Conservation (phyloP, 2,329 filamentous ascomycete genomes). For the Helotiales sp. region DNA sequence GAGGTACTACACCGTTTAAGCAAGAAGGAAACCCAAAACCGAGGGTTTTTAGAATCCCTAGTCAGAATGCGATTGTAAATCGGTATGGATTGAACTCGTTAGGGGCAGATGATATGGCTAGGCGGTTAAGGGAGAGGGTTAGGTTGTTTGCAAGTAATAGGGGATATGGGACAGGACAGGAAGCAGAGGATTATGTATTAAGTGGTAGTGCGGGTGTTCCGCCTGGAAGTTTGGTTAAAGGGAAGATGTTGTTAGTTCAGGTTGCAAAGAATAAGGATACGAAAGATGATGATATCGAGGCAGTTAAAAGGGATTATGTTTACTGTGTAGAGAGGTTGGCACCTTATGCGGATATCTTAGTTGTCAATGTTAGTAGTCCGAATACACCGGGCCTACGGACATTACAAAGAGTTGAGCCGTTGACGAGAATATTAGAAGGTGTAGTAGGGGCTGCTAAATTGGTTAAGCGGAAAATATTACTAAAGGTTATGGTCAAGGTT, state of each 20-base stretch:
- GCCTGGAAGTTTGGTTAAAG: constrained; percentile 74
- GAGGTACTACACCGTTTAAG: constrained; percentile 83
- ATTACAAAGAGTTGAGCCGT: constrained; percentile 79
- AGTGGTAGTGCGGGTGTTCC: constrained; percentile 77
- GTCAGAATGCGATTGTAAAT: constrained; percentile 87
- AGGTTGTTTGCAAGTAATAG: constrained; percentile 71
- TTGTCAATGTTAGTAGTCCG: constrained; percentile 95
- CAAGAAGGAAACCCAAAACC: constrained; percentile 87
- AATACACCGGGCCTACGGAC: constrained; percentile 92
- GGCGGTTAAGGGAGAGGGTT: constrained; percentile 74
- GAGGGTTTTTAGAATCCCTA: constrained; percentile 82
- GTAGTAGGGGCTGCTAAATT: constrained; percentile 77
- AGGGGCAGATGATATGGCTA: constrained; percentile 85
- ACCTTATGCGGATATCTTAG: constrained; percentile 90
- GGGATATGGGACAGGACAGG: constrained; percentile 63
- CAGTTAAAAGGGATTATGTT: constrained; percentile 81
- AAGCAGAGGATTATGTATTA: constrained; percentile 70
- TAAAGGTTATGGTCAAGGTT: constrained; percentile 95
- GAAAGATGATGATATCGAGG: constrained; percentile 78
- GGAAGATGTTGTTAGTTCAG: constrained; percentile 84
- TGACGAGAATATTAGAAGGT: constrained; percentile 76
- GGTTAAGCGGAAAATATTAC: constrained; percentile 69
- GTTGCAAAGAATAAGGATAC: constrained; percentile 97
- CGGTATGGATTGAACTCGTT: constrained; percentile 93
- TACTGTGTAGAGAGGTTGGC: constrained; percentile 82